phyloP scores from a whole-genome alignment of 2,329 filamentous ascomycete species.

The Calonectria naviculata region DNA sequence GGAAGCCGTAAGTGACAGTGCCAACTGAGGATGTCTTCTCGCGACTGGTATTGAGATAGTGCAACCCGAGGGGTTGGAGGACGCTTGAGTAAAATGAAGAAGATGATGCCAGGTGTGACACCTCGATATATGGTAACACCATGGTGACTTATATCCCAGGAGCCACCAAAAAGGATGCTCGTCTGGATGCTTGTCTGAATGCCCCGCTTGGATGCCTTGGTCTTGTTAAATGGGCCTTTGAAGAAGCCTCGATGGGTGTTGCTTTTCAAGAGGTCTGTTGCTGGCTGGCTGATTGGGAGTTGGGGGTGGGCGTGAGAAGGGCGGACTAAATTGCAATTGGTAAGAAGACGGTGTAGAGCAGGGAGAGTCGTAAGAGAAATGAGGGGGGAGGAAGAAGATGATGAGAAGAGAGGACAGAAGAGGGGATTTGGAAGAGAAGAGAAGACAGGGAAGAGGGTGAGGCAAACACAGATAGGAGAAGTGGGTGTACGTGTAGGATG shows the following conservation, averaged over 20 bases:
- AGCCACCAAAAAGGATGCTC: conserved; percentile 34
- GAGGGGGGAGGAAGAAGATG: conserved; percentile 10
- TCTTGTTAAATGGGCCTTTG: conserved; percentile 26
- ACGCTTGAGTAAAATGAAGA: conserved; percentile 87
- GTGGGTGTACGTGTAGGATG: conserved; percentile 20
- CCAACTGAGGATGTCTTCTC: conserved; percentile 48
- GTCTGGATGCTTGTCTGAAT: conserved; percentile 32
- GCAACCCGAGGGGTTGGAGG: conserved; percentile 81
- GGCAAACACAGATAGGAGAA: conserved; percentile 9
- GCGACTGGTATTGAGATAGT: conserved; percentile 56
- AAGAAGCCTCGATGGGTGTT: conserved; percentile 24
- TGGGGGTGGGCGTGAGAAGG: conserved; percentile 30
- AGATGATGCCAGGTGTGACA: conserved; percentile 82
- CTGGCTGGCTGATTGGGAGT: conserved; percentile 29
- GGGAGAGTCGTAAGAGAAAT: conserved; percentile 22
- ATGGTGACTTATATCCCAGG: conserved; percentile 36
- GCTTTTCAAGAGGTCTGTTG: conserved; percentile 10
- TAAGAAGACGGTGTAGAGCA: conserved; percentile 21
- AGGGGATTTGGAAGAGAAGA: not conserved
- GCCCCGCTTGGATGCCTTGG: conserved; percentile 37
- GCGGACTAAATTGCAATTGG: conserved; percentile 32
- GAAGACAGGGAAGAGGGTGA: conserved; percentile 17
- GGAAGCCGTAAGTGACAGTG: conserved; percentile 53
- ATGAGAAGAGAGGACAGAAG: not conserved
- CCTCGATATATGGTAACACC: conserved; percentile 67